Evolutionary conservation across 2,329 filamentous ascomycete genomes (phyloP).

Genomic region (Oidium heveae): DNA sequence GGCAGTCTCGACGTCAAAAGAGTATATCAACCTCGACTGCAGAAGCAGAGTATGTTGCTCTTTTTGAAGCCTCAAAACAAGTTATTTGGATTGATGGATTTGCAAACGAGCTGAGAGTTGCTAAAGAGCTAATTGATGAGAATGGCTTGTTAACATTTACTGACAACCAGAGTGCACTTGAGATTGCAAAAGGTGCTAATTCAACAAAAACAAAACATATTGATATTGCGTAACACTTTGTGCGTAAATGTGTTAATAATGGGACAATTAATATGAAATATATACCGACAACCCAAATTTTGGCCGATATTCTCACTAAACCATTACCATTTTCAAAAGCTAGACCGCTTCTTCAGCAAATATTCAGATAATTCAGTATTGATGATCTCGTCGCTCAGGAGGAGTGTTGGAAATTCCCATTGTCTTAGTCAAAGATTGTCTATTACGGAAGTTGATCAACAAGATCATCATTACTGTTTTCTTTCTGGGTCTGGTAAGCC

Average conservation of each 20-base stretch:
- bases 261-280: background rate
- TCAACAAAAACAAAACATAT: too few relatives aligned
- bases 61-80: background rate
- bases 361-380: background rate
- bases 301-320: background rate
- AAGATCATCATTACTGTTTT: too few relatives aligned
- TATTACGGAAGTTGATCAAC: too few relatives aligned
- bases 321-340: background rate
- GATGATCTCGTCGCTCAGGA: too few relatives aligned
- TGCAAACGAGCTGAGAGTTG: background rate
- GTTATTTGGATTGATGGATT: background rate
- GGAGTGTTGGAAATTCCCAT: background rate
- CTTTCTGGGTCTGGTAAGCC: too few relatives aligned
- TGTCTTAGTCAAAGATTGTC: too few relatives aligned
- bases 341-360: background rate
- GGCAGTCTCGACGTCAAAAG: background rate
- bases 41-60: background rate
- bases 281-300: background rate
- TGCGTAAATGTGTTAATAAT: background rate
- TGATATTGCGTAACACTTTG: too few relatives aligned
- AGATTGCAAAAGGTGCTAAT: background rate
- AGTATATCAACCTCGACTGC: background rate
- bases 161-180: background rate
- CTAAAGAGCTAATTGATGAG: background rate
- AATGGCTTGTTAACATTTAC: background rate